Evolutionary conservation across 148 eudicot genomes (phyloP), one percentile per base, ranked within the genome.

Genomic region (Diospyros kaki): DNA sequence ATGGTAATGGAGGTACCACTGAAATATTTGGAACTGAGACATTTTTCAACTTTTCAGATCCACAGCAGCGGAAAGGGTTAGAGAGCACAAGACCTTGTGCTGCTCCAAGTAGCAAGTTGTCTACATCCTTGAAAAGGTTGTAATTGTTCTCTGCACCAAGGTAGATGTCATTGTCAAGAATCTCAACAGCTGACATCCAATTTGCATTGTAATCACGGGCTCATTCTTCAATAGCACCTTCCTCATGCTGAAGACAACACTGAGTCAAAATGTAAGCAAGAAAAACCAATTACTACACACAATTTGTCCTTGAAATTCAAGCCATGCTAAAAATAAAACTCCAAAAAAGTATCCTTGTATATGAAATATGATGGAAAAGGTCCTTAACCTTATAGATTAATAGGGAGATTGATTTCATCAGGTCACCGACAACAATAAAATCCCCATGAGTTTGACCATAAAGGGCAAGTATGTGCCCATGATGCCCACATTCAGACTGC

Each of bases 151-250:
- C 99, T 1, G 89, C 91, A 2, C 99, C 99, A 8, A 95, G 89
- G 72, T 92, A 95, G 60, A 89, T 74, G 68, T 92, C 97, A 58
- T 95, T 97, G 69, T 95, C 89, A 3, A 95, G 91, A 75, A 92
- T 92, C 85, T 95, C 99, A 6, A 95, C 97, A 6, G 97, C 97
- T 48, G 99, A 86, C 99, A 95, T 95, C 99, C 99, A 95, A 56
- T 92, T 92, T 39, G 97, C 97, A 66, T 92, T 95, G 83, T 95
- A 95, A 79, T 95, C 99, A 60, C 99, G 91, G 1, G 99, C 99
- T 64, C 99, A 90, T 81, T 95, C 99, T 86, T 95, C 99, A 46
- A 95, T 92, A 45, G 99, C 97, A 80, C 99, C 97, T 77, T 95
- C 99, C 82, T 95, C 99, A 2, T 95, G 99, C 97, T 95, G 90